phyloP scores from a whole-genome alignment of 2,329 filamentous ascomycete species.

The Aureobasidium mangrovei region DNA sequence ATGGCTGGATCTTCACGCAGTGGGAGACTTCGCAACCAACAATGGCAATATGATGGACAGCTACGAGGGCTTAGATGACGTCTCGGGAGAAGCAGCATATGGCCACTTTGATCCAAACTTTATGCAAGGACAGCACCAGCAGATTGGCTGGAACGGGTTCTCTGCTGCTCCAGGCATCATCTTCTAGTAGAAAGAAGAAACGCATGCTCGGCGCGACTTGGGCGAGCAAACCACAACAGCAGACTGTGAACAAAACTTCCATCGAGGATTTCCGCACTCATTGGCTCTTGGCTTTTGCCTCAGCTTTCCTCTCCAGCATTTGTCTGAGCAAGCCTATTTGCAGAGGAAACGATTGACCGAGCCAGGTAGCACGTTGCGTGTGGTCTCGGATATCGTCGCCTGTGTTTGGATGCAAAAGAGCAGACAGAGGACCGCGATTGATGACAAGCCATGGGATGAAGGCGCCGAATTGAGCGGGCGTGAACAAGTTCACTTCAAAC shows the following conservation, averaged over 20 bases:
- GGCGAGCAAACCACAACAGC: too few relatives aligned
- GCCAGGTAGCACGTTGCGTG: constrained; percentile 62
- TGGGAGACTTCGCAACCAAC: constrained; percentile 45
- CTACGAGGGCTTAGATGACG: constrained; percentile 24
- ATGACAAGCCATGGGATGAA: constrained; percentile 80
- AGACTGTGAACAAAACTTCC: too few relatives aligned
- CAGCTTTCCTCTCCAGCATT: constrained; percentile 16
- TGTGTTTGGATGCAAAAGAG: constrained; percentile 75
- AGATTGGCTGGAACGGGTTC: constrained; percentile 20
- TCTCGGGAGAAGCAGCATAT: constrained; percentile 22
- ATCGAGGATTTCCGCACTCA: background rate
- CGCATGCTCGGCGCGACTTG: background rate
- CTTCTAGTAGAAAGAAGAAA: constrained; percentile 18
- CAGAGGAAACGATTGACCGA: constrained; percentile 58
- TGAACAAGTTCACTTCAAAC: constrained; percentile 89
- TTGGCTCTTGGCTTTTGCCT: background rate
- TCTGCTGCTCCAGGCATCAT: constrained; percentile 21
- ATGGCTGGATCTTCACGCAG: constrained; percentile 52
- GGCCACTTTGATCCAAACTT: constrained; percentile 22
- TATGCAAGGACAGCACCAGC: constrained; percentile 21
- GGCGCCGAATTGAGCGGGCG: constrained; percentile 75
- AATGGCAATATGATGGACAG: constrained; percentile 23
- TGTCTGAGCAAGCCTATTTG: constrained; percentile 45
- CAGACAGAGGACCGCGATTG: constrained; percentile 71
- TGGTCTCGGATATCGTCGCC: constrained; percentile 55